Percentiles rank a stretch among this genome's conserved stretches.
Evolutionary conservation across 2,329 filamentous ascomycete species (phyloP).

Genomic region (Aspergillus ustus): DNA sequence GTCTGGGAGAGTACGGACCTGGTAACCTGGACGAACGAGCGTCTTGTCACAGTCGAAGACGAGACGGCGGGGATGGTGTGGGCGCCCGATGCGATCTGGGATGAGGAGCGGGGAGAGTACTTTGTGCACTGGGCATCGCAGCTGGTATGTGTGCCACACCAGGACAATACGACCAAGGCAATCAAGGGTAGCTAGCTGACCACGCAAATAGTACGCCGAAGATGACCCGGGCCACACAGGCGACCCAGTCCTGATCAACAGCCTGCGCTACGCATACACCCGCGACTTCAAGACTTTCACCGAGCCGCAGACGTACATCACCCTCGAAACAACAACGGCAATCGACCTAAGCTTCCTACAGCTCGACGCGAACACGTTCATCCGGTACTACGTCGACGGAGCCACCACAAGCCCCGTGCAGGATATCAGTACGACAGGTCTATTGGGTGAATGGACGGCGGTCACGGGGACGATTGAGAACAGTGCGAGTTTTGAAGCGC

Average conservation of each 20-base stretch:
- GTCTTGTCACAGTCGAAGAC: conserved; percentile 20
- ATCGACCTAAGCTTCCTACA: conserved; percentile 21
- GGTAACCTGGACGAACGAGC: conserved; percentile 18
- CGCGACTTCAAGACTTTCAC: conserved; percentile 23
- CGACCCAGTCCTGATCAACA: conserved; percentile 8
- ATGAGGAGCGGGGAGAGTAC: conserved; percentile 19
- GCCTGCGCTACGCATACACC: conserved; percentile 22
- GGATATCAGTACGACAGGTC: conserved; percentile 18
- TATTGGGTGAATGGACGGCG: conserved; percentile 19
- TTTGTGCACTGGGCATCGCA: conserved; percentile 24
- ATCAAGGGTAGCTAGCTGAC: background rate
- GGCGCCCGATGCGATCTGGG: conserved; percentile 25
- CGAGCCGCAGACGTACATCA: conserved; percentile 18
- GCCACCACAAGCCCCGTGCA: conserved; percentile 9
- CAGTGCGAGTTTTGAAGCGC: conserved; percentile 18
- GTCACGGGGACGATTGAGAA: conserved; percentile 10
- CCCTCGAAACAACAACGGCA: background rate
- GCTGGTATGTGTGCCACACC: conserved; percentile 3
- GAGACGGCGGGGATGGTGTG: conserved; percentile 22
- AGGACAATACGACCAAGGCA: too few species aligned
- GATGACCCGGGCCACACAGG: conserved; percentile 16
- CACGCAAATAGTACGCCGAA: conserved; percentile 14
- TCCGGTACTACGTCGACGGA: conserved; percentile 21
- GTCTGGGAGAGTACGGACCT: conserved; percentile 24
- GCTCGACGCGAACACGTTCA: conserved; percentile 11